A percentile compares a stretch with the other conserved stretches of the same genome.
Conservation (phyloP, 805 yeast species). For the Grigorovia jiainica region DNA sequence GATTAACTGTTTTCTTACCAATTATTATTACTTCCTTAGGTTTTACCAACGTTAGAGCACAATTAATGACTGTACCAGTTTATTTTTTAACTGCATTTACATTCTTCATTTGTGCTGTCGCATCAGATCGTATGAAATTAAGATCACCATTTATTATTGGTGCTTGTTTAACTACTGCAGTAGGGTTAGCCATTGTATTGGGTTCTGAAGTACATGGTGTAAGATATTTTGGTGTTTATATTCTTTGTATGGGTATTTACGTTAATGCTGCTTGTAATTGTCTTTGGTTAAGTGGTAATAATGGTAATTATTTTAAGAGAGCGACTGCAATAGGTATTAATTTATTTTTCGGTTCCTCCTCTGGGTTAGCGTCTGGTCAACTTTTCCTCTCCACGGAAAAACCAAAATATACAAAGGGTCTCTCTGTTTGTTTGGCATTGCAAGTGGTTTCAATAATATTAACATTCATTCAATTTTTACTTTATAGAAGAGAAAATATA, state of each 20-base stretch:
- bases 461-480: conserved; percentile 25
- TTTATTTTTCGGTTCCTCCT: conserved; percentile 28
- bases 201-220: conserved; percentile 28
- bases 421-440: conserved; percentile 37
- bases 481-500: conserved; percentile 27
- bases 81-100: conserved; percentile 71
- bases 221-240: conserved; percentile 32
- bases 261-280: conserved; percentile 33
- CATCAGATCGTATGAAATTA: conserved; percentile 45
- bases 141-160: conserved; percentile 36
- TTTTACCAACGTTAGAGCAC: conserved; percentile 61
- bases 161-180: conserved; percentile 25
- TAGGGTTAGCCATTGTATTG: conserved; percentile 29
- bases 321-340: conserved; percentile 33
- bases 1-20: conserved; percentile 36
- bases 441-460: conserved; percentile 33
- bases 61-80: conserved; percentile 76
- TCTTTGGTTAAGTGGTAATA: conserved; percentile 33
- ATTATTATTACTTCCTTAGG: conserved; percentile 28
- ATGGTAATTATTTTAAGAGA: conserved; percentile 32
- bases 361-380: conserved; percentile 34
- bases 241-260: conserved; percentile 32
- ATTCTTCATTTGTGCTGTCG: conserved; percentile 49
- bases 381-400: conserved; percentile 32
- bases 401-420: conserved; percentile 30